Base-by-base conservation (phyloP, 2,329 filamentous ascomycete species). In the Trichoderma sp. region DNA sequence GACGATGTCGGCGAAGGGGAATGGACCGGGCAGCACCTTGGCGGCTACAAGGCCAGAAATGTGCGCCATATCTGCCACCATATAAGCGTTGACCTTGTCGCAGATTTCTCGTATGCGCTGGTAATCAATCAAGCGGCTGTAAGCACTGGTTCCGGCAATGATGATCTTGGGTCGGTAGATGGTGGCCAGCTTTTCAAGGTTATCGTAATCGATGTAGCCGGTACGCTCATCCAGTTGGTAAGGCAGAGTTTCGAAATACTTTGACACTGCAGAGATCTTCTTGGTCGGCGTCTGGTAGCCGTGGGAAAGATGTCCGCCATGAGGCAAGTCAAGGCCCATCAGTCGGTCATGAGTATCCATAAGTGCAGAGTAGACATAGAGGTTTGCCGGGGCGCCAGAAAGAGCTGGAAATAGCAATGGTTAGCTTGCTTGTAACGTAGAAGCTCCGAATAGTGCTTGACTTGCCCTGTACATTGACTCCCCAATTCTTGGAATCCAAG, bases 251-350 rank as follows among this genome's bases (percentile, higher is more conserved):
- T 99, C 96, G 80, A 99, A 99, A 84, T 99, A 99, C 79, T 97
- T 98, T 69, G 95, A 98, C 73, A 99, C 90, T 76, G 94, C 94
- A n/a, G 95, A 98, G 79, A 99, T 98, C 87, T 94, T 95, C 81
- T 91, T 93, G 65, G 91, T 91, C 3, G 96, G 93, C 24, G 93
- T 98, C 83, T 99, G 96, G 83, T 99, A 99, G 72, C 96, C 96
- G 82, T 99, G 96, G 58, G 92, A 96, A 76, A 99, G 85, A 81
- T 99, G 96, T 71, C 96, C 96, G 73, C 96, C 96, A 79, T 99
- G 96, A 57, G 96, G 96, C 16, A 99, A 88, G 78, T 99, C 96
- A 71, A 99, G 88, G 72, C 95, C 95, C 94, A 99, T 98, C 75
- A 99, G 88, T 70, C 96, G 91, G 77, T 98, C 96, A 81, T 99